phyloP scores from a whole-genome alignment of 257 asterid species.

The Primulina eburnea region DNA sequence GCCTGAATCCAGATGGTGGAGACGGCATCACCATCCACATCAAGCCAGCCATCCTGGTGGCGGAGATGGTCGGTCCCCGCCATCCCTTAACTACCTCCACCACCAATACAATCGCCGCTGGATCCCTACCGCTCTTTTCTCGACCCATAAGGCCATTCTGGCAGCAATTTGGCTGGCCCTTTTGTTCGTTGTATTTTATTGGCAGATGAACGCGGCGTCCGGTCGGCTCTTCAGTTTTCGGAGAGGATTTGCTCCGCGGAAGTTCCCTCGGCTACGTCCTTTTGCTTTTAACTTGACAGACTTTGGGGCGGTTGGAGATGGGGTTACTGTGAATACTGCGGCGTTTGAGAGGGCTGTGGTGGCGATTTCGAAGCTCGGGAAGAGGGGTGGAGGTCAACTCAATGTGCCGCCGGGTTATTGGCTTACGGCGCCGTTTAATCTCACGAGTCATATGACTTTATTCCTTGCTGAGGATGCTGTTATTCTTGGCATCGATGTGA shows the following conservation, averaged over 20 bases:
- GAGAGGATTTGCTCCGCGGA: slow-evolving; percentile 25
- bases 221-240: slow-evolving; percentile 40
- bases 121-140: slow-evolving; percentile 36
- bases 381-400: slow-evolving; percentile 72
- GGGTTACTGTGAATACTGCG: slow-evolving; percentile 54
- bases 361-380: slow-evolving; percentile 57
- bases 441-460: slow-evolving; percentile 78
- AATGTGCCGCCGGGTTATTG: slow-evolving; percentile 75
- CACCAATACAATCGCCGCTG: slow-evolving; percentile 41
- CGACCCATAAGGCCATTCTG: slow-evolving; percentile 40
- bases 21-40: slow-evolving; percentile 36
- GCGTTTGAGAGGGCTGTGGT: slow-evolving; percentile 65
- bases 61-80: slow-evolving; percentile 30
- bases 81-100: slow-evolving; percentile 20
- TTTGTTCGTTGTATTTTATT: slow-evolving; percentile 42
- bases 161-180: slow-evolving; percentile 36
- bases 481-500: slow-evolving; percentile 70
- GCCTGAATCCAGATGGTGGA: slow-evolving; percentile 39
- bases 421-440: slow-evolving; percentile 86
- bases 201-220: slow-evolving; percentile 45
- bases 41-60: slow-evolving; percentile 38
- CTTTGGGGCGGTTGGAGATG: slow-evolving; percentile 80
- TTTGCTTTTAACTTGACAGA: slow-evolving; percentile 55
- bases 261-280: slow-evolving; percentile 51
- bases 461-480: slow-evolving; percentile 73